These are phyloP conservation scores for Neurospora sp. DNA, from an alignment of 2,329 filamentous ascomycete species.

Conservation along the genomic window DNA sequence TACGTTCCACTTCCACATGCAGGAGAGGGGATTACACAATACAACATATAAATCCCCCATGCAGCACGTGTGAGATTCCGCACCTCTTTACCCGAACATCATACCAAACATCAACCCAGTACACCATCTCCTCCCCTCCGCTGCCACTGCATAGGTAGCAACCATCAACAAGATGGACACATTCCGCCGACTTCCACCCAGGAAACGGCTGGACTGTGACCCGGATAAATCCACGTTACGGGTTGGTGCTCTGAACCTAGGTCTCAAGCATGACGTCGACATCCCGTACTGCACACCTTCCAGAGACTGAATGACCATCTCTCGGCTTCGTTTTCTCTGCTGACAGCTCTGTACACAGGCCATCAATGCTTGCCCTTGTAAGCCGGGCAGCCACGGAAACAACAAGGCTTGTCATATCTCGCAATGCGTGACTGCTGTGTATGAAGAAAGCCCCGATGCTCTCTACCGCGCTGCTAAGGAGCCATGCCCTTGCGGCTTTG, in stretches of 20 bases:
- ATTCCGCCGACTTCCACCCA: not conserved
- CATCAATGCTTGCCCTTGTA: conserved; percentile 11
- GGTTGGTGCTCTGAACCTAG: not conserved
- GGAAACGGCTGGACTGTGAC: not conserved
- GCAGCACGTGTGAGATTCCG: not conserved
- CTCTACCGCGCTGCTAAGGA: conserved; percentile 4
- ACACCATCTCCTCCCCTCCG: not conserved
- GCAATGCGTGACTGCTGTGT: conserved; percentile 14
- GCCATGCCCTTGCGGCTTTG: conserved; percentile 15
- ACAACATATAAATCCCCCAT: not conserved
- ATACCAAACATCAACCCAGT: not conserved
- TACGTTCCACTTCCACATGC: not conserved
- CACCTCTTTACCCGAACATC: not conserved
- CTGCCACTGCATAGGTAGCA: not conserved
- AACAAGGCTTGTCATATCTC: conserved; percentile 18
- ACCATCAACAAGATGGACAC: not conserved
- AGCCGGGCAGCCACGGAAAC: conserved; percentile 8
- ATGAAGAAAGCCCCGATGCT: conserved; percentile 4
- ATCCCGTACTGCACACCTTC: not conserved
- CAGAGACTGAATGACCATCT: not conserved
- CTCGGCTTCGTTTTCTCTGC: not conserved
- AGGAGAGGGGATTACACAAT: not conserved
- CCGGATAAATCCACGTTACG: not conserved
- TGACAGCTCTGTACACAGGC: conserved; percentile 3
- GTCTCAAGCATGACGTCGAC: not conserved